These are phyloP conservation scores for Apiotrichum mycotoxinovorans DNA, from an alignment of 1,284 basidiomycete genomes.

Conservation along the genomic window DNA sequence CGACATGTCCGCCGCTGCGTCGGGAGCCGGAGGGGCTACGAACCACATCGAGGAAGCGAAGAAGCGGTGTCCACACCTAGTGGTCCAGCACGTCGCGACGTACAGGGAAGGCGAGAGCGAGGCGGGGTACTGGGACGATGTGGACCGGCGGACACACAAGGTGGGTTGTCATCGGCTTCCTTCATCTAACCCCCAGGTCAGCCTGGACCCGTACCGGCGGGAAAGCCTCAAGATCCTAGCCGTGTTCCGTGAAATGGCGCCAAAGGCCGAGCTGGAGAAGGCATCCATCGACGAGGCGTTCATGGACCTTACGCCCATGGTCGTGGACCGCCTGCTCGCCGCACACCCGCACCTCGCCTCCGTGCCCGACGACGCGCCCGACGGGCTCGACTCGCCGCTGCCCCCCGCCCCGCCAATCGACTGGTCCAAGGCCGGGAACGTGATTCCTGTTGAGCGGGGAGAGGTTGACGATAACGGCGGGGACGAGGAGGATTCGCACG, in stretches of 20 bases:
- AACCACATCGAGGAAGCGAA: conserved; percentile 65
- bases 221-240: conserved; percentile 87
- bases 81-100: conserved; percentile 89
- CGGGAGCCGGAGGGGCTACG: no score
- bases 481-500: conserved; percentile 24
- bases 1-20: background rate
- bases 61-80: conserved; percentile 77
- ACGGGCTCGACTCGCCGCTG: conserved; percentile 73
- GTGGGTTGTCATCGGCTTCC: conserved; percentile 51
- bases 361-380: conserved; percentile 64
- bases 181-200: conserved; percentile 60
- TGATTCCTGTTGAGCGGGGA: conserved; percentile 69
- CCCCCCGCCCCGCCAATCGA: conserved; percentile 66
- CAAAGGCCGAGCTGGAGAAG: conserved; percentile 68
- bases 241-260: conserved; percentile 74
- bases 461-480: conserved; percentile 34
- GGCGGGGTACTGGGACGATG: conserved; percentile 82
- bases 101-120: conserved; percentile 77
- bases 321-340: conserved; percentile 66
- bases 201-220: conserved; percentile 86
- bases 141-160: conserved; percentile 87
- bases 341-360: conserved; percentile 71
- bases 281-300: conserved; percentile 71
- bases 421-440: conserved; percentile 66
- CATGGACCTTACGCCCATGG: conserved; percentile 77